These are phyloP conservation scores for Orbilia oligospora DNA, from an alignment of 2,329 filamentous ascomycete genomes.

Conservation along the genomic window DNA sequence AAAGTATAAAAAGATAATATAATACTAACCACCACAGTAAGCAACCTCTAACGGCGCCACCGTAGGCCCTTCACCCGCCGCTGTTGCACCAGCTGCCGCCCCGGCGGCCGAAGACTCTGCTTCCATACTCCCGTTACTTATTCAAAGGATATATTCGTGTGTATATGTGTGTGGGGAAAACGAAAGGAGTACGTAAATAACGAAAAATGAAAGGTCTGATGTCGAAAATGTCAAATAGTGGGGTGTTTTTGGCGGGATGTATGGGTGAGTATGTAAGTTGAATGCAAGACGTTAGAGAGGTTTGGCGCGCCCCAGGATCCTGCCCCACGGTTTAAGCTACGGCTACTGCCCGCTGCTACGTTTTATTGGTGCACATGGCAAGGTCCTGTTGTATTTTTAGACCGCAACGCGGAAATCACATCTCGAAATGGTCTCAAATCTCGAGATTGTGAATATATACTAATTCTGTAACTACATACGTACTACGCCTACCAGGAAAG, in stretches of 20 bases:
- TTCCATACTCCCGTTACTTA: conserved; percentile 30
- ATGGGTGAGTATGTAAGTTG: no score
- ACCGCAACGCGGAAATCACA: neutral
- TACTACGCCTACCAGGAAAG: neutral
- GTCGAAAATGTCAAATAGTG: conserved; percentile 5
- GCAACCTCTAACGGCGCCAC: conserved; percentile 27
- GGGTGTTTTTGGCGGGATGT: conserved; percentile 15
- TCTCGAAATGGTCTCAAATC: neutral
- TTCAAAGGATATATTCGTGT: neutral
- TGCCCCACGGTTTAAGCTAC: conserved; percentile 11
- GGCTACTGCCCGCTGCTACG: conserved; percentile 14
- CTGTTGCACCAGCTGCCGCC: conserved; percentile 28
- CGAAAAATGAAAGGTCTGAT: neutral
- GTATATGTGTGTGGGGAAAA: neutral
- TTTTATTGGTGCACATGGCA: conserved; percentile 3
- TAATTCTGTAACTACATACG: neutral
- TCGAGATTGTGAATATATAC: no score
- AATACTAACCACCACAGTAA: conserved; percentile 53
- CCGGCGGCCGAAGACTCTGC: conserved; percentile 59
- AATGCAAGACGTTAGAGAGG: neutral
- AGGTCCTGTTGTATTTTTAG: conserved; percentile 5
- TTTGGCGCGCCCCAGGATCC: conserved; percentile 13
- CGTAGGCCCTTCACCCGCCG: neutral
- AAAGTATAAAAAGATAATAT: neutral
- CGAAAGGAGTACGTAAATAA: neutral